phyloP scores from a whole-genome alignment of 2,329 filamentous ascomycete species.

The Cercospora zeae-maydis region DNA sequence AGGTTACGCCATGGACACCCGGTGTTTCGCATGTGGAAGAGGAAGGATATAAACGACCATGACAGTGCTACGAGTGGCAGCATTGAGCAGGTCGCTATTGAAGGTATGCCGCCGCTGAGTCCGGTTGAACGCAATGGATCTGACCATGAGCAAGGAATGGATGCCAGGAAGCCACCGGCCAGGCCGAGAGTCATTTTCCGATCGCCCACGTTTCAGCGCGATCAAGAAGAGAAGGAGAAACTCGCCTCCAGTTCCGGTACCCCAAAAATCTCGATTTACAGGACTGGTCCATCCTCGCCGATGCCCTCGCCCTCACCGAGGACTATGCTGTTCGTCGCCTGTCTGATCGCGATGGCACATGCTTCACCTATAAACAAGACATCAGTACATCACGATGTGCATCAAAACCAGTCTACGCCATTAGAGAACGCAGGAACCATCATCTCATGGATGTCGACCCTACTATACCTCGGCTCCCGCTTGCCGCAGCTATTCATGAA shows the following conservation, averaged over 20 bases:
- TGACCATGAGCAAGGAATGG: conserved; percentile 19
- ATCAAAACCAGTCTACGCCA: conserved; percentile 29
- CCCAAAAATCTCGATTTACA: conserved; percentile 30
- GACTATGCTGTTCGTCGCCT: conserved; percentile 46
- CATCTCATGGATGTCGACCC: conserved; percentile 55
- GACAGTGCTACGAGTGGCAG: conserved; percentile 20
- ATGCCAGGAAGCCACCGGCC: conserved; percentile 11
- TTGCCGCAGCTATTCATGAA: conserved; percentile 66
- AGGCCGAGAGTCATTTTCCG: conserved; percentile 33
- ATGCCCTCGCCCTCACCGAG: conserved; percentile 47
- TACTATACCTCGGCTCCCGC: conserved; percentile 57
- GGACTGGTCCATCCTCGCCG: conserved; percentile 36
- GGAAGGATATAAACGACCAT: conserved; percentile 13
- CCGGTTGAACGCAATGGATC: conserved; percentile 5
- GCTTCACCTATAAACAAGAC: conserved; percentile 34
- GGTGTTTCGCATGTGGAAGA: conserved; percentile 38
- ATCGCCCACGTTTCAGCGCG: conserved; percentile 30
- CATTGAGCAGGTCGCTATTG: conserved; percentile 34
- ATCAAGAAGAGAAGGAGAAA: conserved; percentile 30
- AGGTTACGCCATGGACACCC: conserved; percentile 51
- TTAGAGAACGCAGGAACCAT: conserved; percentile 49
- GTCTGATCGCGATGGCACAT: conserved; percentile 44
- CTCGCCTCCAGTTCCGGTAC: conserved; percentile 24
- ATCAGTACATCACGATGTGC: not conserved
- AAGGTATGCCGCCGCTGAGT: conserved; percentile 30